phyloP scores from a whole-genome alignment of 1,139 yeast genomes.

The Geotrichum bryndzae region DNA sequence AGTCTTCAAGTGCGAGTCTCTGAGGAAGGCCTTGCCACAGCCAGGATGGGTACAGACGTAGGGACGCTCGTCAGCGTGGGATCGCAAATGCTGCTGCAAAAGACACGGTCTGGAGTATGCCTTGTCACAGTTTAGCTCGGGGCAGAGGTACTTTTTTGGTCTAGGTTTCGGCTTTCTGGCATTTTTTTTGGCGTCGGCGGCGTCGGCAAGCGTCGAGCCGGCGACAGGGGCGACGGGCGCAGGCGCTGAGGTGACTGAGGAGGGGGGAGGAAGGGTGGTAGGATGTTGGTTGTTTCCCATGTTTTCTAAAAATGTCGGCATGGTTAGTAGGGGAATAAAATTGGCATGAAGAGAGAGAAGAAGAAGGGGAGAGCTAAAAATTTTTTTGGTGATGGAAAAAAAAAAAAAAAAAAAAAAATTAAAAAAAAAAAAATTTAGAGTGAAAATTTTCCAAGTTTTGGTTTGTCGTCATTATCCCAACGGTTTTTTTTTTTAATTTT shows the following conservation, averaged over 20 bases:
- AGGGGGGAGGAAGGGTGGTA: constrained; percentile 1
- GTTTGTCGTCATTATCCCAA: constrained; percentile 7
- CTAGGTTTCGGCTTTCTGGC: constrained; percentile 33
- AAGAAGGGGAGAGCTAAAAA: background rate
- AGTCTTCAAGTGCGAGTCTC: constrained; percentile 73
- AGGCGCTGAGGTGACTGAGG: background rate
- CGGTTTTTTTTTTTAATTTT: constrained; percentile 6
- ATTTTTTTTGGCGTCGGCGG: constrained; percentile 1
- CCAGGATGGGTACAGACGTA: constrained; percentile 50
- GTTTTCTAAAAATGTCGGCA: constrained; percentile 4
- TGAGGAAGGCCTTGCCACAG: constrained; percentile 61
- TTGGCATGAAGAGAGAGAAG: background rate
- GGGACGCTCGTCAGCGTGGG: constrained; percentile 78
- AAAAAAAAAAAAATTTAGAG: background rate
- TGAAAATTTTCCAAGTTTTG: constrained; percentile 13
- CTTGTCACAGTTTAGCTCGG: constrained; percentile 61
- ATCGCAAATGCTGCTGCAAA: constrained; percentile 64
- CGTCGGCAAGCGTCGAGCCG: background rate
- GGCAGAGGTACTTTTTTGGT: constrained; percentile 56
- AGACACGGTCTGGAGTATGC: constrained; percentile 77
- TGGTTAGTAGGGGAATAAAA: background rate
- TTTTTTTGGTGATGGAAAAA: constrained; percentile 5
- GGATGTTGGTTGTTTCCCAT: constrained; percentile 4
- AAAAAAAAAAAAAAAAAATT: background rate
- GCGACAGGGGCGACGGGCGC: background rate